Evolutionary conservation across 2,329 filamentous ascomycete genomes (phyloP), one percentile per base, ranked within the genome.

Genomic region (Thyridium curvatum): DNA sequence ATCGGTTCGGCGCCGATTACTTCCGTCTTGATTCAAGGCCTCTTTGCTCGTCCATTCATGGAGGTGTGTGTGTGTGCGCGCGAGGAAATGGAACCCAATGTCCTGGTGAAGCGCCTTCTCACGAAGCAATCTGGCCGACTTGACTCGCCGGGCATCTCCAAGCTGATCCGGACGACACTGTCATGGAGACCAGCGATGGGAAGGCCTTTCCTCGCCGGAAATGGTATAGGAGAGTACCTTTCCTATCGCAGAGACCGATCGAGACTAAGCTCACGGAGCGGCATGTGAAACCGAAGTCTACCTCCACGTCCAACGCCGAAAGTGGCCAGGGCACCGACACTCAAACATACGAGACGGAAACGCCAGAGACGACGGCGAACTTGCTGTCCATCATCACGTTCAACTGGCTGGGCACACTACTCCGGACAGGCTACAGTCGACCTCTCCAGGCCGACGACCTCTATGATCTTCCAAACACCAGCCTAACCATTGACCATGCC

Each of bases 141-240:
- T 26, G 21, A 26, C 6, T 10, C 21, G 21, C 21, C 21, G 10
- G 10, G 10, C 21, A 26, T 26, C 21, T 6, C 21, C 21, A 26
- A 10, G 21, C 21, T 10, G 10, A 6, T 26, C 6, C 21, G 6
- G 21, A 26, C 21, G 21, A 26, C 21, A 10, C n/a, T n/a, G n/a
- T 29, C 16, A 56, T 56, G 53, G 41, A 46, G 8, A 50, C 32
- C 37, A 47, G 40, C 30, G 43, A 51, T 33, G 47, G 44, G 32
- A 51, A 48, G 32, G 46, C 36, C 17, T 58, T 58, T 31, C 47
- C 52, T 18, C 51, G 48, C 2, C 45, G 55, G 41, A 58, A 52
- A 32, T 58, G 55, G 55, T 56, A 58, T 44, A 48, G 55, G 34
- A 44, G 51, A 29, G 53, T 56, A 1, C 55, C 55, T 0, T 51